Base-by-base conservation (phyloP, 768 basidiomycete species). In the Suillus americanus region DNA sequence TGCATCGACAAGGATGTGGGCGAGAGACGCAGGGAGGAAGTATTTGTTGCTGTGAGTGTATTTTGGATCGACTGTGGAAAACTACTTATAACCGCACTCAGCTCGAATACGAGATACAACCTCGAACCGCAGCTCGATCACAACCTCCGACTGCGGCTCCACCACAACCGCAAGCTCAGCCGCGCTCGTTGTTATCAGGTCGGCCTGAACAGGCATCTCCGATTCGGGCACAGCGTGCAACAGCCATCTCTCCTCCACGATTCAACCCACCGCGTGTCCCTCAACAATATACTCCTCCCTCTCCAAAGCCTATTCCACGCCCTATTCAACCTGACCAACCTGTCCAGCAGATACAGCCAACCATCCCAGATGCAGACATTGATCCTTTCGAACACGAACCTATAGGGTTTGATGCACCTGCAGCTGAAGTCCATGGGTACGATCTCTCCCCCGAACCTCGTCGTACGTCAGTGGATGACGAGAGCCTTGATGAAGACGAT, bases 1-100 rank as follows among this genome's bases (percentile, higher is more conserved):
- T 86, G 86, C 65, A 85, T 89, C 50, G 89, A 89, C 70, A 80
- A 84, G 65, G 85, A 86, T 33, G 74, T 78, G 3, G 85, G 86
- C 3, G 79, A 83, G 46, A 75, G 74, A 48, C 85, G 83, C 60
- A 80, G 80, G 60, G 78, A 81, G 37, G 82, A 86, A 67, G 88
- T 86, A 14, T 85, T 83, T 65, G 75, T 79, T 25, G 83, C 87
- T 40, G 88, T 89, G 68, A 74, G 84, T 77, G 18, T 13, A 12
- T 40, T 65, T 13, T 35, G 18, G 1, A 13, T 56, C 55, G 35
- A 5, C 53, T 40, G 43, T 37, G 33, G 20, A 28, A 55, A 55
- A 43, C 6, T 62, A 55, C 67, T 73, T 53, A 68, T 9, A 33
- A 23, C n/a, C 18, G 9, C 55, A 3, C 37, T 5, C 46, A 80